Evolutionary conservation across 2,329 filamentous ascomycete genomes (phyloP), one percentile per base, ranked within the genome.

Genomic region (Macrophomina phaseolina): DNA sequence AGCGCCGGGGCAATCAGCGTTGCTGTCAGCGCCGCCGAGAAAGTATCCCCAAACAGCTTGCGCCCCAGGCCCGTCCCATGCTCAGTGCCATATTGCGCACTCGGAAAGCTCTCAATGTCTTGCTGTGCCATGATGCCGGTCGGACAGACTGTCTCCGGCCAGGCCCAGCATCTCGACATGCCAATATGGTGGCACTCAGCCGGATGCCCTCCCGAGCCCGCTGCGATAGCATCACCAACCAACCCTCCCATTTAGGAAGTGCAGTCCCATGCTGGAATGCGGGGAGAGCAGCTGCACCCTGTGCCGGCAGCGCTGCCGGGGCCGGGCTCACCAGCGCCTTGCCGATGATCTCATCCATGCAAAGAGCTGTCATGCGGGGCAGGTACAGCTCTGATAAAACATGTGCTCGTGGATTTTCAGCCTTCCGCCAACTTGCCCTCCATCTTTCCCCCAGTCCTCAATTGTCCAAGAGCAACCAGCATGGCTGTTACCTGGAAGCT

Each of bases 1-100:
- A 75, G 70, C 16, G 71, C 42, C 5, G 73, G 71, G 38, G 71
- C 72, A 28, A 74, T 70, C 46, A 73, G 40, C 45, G 71, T 73
- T 40, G 74, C 71, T 1, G 73, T 73, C 14, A 75, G 60, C 42
- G 69, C 68, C 28, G 73, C 74, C 18, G 73, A 71, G 49, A 69
- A 68, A 11, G 74, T 4, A 40, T 76, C 73, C 67, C 73, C 73
- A 49, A 68, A 69, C 49, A 76, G 64, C 56, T 62, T 23, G 5
- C 42, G 16, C 7, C 58, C 30, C 1, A 61, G 12, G 11, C 9
- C 3, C 16, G 36, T 40, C 4, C 58, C 40, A 16, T 4, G 11
- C n/a, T 23, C 16, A 7, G 18, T 9, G 32, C 28, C 11, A 55
- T 38, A 38, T 14, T 18, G n/a, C 7, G 28, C 23, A 45, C 30